These are phyloP conservation scores for Phylloporus gajari DNA, from an alignment of 1,284 basidiomycete genomes.

Conservation along the genomic window DNA sequence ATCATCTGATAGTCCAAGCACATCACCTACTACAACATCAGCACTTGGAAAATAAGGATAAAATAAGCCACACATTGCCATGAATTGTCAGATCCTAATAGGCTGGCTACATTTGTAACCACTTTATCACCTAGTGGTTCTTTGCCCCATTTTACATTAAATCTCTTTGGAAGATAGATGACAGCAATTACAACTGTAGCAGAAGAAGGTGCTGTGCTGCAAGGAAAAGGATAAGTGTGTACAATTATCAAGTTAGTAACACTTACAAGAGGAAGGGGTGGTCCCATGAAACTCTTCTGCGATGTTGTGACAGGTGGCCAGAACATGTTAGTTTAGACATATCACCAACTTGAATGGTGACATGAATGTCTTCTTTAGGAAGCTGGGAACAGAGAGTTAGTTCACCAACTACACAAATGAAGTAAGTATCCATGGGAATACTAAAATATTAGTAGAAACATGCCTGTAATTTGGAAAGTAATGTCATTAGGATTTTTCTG, in stretches of 20 bases:
- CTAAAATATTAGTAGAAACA: background rate
- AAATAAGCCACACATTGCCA: background rate
- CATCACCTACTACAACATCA: background rate
- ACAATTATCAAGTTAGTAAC: background rate
- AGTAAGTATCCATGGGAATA: background rate
- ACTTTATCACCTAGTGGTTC: background rate
- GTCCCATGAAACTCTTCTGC: background rate
- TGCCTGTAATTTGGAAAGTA: background rate
- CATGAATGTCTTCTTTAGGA: background rate
- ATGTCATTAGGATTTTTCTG: background rate
- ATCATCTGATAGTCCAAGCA: background rate
- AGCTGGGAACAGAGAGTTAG: background rate
- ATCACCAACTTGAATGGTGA: background rate
- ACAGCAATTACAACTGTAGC: background rate
- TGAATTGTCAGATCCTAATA: background rate
- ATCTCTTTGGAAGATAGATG: background rate
- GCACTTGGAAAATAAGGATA: background rate
- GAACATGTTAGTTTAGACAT: background rate
- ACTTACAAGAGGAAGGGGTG: background rate
- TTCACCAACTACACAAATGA: background rate
- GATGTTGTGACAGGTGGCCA: background rate
- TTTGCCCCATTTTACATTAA: background rate
- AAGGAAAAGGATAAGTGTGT: background rate
- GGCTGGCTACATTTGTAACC: background rate
- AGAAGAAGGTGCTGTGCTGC: background rate